Conservation (phyloP, 2,329 filamentous ascomycete species). For the Nectriaceae sp. region DNA sequence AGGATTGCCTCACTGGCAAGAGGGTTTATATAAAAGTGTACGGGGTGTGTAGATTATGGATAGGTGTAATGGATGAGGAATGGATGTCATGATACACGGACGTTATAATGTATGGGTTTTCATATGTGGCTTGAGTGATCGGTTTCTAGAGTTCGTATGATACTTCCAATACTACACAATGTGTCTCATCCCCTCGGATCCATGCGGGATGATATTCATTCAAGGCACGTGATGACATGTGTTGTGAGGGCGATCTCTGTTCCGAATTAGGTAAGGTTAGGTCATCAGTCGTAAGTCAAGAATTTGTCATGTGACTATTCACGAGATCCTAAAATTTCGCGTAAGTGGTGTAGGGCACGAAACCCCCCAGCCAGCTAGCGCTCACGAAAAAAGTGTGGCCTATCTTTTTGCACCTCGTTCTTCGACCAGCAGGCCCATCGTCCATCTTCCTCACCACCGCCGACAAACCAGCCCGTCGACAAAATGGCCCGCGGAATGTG, state of each 20-base stretch:
- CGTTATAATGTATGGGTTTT: too few relatives aligned
- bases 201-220: too few relatives aligned
- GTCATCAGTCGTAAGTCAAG: neutral
- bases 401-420: constrained; percentile 29
- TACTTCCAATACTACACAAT: too few relatives aligned
- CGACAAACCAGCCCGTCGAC: constrained; percentile 43
- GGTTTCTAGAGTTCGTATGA: too few relatives aligned
- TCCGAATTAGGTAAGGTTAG: neutral
- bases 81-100: too few relatives aligned
- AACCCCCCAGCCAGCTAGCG: constrained; percentile 31
- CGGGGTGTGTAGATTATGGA: too few relatives aligned
- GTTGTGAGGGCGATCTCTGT: too few relatives aligned
- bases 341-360: constrained; percentile 35
- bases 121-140: too few relatives aligned
- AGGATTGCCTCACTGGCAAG: constrained; percentile 18
- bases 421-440: constrained; percentile 23
- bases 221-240: too few relatives aligned
- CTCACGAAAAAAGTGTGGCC: constrained; percentile 35
- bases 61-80: too few relatives aligned
- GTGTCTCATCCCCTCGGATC: too few relatives aligned
- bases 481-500: constrained; percentile 69
- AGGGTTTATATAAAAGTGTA: constrained; percentile 15
- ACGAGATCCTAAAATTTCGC: constrained; percentile 3
- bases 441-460: constrained; percentile 38
- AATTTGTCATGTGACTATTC: neutral